phyloP scores from a whole-genome alignment of 805 yeast species.

The Ogataea salicorniae region DNA sequence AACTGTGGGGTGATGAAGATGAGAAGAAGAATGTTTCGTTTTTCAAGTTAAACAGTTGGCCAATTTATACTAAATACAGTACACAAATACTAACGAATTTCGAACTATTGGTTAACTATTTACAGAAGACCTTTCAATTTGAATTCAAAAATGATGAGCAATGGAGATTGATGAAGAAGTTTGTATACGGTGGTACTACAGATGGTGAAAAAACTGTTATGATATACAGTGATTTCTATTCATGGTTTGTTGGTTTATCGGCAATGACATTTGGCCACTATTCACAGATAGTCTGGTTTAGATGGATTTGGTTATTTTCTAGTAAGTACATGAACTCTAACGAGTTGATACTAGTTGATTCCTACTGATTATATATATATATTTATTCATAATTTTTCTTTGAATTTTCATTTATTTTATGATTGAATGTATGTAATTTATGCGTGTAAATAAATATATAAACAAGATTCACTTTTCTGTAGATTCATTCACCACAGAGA shows the following conservation, averaged over 20 bases:
- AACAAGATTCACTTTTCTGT: neutral
- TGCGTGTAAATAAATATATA: neutral
- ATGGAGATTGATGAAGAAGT: neutral
- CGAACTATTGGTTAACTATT: slow-evolving; percentile 27
- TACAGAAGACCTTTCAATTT: neutral
- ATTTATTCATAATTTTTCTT: neutral
- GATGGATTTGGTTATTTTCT: slow-evolving; percentile 79
- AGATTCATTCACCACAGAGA: neutral
- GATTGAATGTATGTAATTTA: neutral
- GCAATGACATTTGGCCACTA: slow-evolving; percentile 81
- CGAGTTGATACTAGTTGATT: slow-evolving; percentile 41
- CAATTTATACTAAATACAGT: slow-evolving; percentile 41
- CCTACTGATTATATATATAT: neutral
- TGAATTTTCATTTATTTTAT: neutral
- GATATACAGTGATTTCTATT: slow-evolving; percentile 36
- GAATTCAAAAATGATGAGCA: neutral
- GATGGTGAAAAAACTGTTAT: slow-evolving; percentile 26
- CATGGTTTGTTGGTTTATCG: slow-evolving; percentile 40
- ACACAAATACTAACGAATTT: slow-evolving; percentile 38
- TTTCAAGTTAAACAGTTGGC: slow-evolving; percentile 30
- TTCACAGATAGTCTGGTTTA: slow-evolving; percentile 93
- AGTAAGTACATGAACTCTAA: slow-evolving; percentile 77
- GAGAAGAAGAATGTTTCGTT: slow-evolving; percentile 9
- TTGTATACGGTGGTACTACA: neutral
- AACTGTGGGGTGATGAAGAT: too few species aligned